Base-by-base conservation (phyloP, 495 filamentous ascomycete genomes). In the Penicillium paradoxum region DNA sequence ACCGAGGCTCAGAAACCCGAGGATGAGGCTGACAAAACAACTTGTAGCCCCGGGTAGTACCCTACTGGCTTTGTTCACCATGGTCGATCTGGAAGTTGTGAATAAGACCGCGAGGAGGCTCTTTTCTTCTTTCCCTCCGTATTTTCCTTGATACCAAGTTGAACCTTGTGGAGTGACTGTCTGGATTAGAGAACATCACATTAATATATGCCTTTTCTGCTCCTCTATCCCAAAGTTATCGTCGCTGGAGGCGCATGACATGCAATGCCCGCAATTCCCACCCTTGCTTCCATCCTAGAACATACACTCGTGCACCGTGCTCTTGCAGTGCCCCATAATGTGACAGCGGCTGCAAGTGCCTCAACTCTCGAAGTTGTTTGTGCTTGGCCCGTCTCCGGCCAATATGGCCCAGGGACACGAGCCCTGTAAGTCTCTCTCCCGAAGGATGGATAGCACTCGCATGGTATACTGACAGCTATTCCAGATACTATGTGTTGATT, bases 341-440 rank as follows among this genome's bases (percentile, higher is more conserved):
- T 44, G 21, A 49, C 53, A 36, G 42, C 4, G 7, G 14, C 22
- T 38, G 47, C 13, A 34, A 43, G 4, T 10, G 6, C 32, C 38
- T 41, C 66, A 50, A 59, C 59, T 19, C 45, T 78, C 11, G 65
- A 78, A 52, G 82, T 83, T 39, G 58, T 85, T 1, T 85, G 82
- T 53, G 79, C 79, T 14, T 85, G 75, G 74, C 80, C 82, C 0
- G 74, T 85, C 0, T 81, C 77, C 4, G 82, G 81, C 4, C 79
- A 84, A 57, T 85, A 85, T 62, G 81, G 81, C 0, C 68, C 72
- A 2, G 81, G 81, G 0, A 79, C 77, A 1, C 67, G 81, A 53
- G 53, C 78, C 11, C 54, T 84, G 80, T 83, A 72, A 59, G 77
- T 64, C 45, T 46, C n/a, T 22, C 22, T 2, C 7, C 45, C 13